Base-by-base conservation (phyloP, 163 green algal species). In the Picocystis sp. region DNA sequence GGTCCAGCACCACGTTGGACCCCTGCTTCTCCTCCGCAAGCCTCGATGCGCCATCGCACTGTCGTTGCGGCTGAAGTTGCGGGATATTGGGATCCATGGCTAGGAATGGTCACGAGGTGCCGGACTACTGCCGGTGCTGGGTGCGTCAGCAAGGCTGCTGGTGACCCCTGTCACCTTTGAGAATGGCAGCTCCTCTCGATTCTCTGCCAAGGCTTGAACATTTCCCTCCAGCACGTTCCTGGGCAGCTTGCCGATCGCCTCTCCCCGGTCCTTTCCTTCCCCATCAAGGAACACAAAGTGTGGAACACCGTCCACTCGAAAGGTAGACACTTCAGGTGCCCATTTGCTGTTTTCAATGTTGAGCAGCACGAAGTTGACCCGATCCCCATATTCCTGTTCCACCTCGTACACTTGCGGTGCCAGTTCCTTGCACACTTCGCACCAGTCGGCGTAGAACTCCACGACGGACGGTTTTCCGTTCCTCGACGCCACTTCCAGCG, bases 401-500 rank as follows among this genome's bases (percentile, higher is more conserved):
- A 87, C 63, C 15, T 69, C 58, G n/a, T 72, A 75, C 49, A 81
- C 74, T 1, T 70, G 43, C 1, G 79, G 72, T 35, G 83, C 74
- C 50, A 92, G 77, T 61, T 88, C 73, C 0, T 71, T 67, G 72
- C 85, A 96, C 15, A 92, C 78, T 51, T 93, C 78, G 42, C 70
- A 86, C 82, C 81, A 93, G 29, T 81, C 75, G 9, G 87, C 87
- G 55, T 97, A 97, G 51, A 98, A 97, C 63, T 98, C 89, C 19
- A 95, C 55, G 12, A 96, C 69, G 0, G 82, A 94, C 1, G 87
- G 87, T 44, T 72, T 71, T 19, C 78, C 79, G 52, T 93, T 96
- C 3, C 23, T 23, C 19, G 94, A 67, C 0, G 86, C 86, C 0
- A 52, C 50, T 43, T 92, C 79, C 1, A 92, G 62, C 0, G 82